Percentiles rank a stretch among this genome's conserved stretches.
Conservation (phyloP, 768 basidiomycete species). For the Suillus lakei region DNA sequence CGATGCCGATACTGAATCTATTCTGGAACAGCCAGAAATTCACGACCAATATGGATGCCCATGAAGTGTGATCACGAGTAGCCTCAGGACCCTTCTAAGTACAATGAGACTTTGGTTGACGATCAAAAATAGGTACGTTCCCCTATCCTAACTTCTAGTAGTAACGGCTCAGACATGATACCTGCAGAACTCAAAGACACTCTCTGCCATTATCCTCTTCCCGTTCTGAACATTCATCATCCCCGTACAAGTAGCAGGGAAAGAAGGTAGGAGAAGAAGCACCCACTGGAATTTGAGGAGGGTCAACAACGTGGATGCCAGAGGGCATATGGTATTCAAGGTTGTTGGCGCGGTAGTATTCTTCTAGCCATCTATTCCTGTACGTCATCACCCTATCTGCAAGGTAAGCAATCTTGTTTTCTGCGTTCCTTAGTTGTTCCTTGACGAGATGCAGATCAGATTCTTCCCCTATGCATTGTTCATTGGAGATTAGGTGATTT, state of each 20-base stretch:
- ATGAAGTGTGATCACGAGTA: constrained; percentile 88
- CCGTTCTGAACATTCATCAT: too few species aligned
- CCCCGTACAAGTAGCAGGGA: not conserved
- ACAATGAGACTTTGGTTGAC: too few species aligned
- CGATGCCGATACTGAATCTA: constrained; percentile 98
- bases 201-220: too few species aligned
- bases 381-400: not conserved
- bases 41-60: constrained; percentile 89
- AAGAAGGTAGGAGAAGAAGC: not conserved
- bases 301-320: not conserved
- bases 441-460: not conserved
- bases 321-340: not conserved
- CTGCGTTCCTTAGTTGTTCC: not conserved
- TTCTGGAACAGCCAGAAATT: constrained; percentile 99
- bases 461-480: not conserved
- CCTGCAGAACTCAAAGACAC: too few species aligned
- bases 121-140: too few species aligned
- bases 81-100: constrained; percentile 87
- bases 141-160: too few species aligned
- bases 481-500: not conserved
- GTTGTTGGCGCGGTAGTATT: not conserved
- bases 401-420: not conserved
- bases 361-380: not conserved
- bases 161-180: too few species aligned
- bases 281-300: not conserved